Evolutionary conservation across 331 rosid species (phyloP).

Genomic region (Cydonia oblonga): DNA sequence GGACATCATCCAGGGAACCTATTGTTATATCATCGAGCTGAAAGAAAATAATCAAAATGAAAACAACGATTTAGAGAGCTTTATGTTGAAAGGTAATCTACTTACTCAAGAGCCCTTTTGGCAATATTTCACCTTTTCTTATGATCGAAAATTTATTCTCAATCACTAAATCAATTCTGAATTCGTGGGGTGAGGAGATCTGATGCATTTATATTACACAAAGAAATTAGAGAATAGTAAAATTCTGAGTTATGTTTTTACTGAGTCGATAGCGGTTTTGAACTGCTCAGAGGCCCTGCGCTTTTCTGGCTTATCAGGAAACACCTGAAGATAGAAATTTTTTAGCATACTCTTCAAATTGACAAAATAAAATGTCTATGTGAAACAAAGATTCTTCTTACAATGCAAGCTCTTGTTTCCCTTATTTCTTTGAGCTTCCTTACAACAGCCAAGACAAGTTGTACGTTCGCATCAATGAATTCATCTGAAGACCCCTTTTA

Average conservation of each 20-base stretch:
- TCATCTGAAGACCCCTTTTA: constrained; percentile 99
- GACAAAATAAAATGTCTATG: background rate
- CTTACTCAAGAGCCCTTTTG: background rate
- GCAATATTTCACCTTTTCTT: background rate
- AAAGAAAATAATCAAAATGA: constrained; percentile 12
- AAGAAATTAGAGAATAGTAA: background rate
- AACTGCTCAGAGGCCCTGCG: constrained; percentile 73
- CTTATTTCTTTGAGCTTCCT: constrained; percentile 63
- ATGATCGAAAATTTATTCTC: background rate
- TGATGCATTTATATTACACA: background rate
- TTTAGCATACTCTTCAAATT: background rate
- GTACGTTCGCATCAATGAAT: constrained; percentile 91
- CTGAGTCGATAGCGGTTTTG: constrained; percentile 76
- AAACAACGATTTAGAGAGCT: background rate
- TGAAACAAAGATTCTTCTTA: constrained; percentile 29
- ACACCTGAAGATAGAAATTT: constrained; percentile 45
- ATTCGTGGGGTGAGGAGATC: background rate
- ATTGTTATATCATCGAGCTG: constrained; percentile 70
- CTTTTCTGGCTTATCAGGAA: constrained; percentile 90
- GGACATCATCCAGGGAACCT: constrained; percentile 86
- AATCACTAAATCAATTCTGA: background rate
- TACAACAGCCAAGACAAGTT: constrained; percentile 78
- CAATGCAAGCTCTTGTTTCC: constrained; percentile 66
- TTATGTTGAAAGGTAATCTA: background rate
- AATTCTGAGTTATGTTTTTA: constrained; percentile 22